Conservation (phyloP, 2,329 filamentous ascomycete genomes). For the Pseudohalonectria lignicola region DNA sequence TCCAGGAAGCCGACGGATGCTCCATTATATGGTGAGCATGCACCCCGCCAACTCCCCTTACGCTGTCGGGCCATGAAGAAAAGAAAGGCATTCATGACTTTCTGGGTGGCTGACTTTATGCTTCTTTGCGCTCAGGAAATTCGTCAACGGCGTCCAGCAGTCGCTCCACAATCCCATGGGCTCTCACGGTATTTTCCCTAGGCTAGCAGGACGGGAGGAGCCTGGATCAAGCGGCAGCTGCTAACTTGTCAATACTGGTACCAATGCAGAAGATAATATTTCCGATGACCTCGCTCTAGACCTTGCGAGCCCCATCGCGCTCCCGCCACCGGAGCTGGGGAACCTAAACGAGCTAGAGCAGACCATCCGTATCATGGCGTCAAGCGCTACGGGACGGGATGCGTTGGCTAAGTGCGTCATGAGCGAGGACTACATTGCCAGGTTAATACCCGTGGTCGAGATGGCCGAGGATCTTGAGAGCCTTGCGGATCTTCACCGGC, state of each 20-base stretch:
- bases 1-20: slow-evolving; percentile 94
- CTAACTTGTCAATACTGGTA: no score
- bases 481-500: slow-evolving; percentile 70
- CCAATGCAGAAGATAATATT: slow-evolving; percentile 67
- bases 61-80: not conserved
- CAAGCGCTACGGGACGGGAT: slow-evolving; percentile 67
- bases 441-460: slow-evolving; percentile 74
- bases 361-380: slow-evolving; percentile 68
- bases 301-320: slow-evolving; percentile 54
- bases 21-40: slow-evolving; percentile 69
- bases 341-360: slow-evolving; percentile 78
- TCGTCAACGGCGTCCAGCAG: slow-evolving; percentile 77
- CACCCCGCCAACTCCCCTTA: slow-evolving; percentile 9
- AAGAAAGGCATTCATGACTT: not conserved
- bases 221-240: no score
- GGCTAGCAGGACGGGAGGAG: no score
- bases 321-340: slow-evolving; percentile 71
- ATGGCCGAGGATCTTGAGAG: slow-evolving; percentile 89
- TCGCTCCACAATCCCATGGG: slow-evolving; percentile 51
- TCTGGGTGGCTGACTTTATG: no score
- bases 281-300: slow-evolving; percentile 81
- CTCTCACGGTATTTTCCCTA: slow-evolving; percentile 41
- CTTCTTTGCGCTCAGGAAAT: slow-evolving; percentile 54
- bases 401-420: slow-evolving; percentile 81
- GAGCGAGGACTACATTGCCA: slow-evolving; percentile 74